Evolutionary conservation across 257 asterid genomes (phyloP).

Genomic region (Jaltomata sinuosa): DNA sequence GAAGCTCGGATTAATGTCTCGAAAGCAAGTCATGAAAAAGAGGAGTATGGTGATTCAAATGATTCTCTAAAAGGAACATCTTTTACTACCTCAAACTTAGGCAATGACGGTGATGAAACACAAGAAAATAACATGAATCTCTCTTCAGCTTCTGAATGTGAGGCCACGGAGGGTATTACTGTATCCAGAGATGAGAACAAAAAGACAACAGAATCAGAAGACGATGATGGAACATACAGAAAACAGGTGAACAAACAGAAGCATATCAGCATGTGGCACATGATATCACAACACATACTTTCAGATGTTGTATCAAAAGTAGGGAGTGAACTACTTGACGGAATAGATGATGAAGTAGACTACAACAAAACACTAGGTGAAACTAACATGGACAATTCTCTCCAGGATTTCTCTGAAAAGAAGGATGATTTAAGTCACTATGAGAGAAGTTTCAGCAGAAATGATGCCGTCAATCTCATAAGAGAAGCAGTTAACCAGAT

Average conservation of each 20-base stretch:
- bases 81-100: background rate
- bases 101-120: background rate
- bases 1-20: background rate
- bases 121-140: background rate
- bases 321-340: conserved; percentile 54
- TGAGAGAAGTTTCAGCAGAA: conserved; percentile 42
- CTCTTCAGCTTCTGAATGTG: background rate
- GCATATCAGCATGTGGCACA: conserved; percentile 72
- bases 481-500: conserved; percentile 79
- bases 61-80: background rate
- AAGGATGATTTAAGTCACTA: conserved; percentile 1
- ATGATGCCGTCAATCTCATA: conserved; percentile 61
- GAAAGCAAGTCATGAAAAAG: background rate
- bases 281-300: conserved; percentile 74
- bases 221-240: background rate
- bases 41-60: background rate
- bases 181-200: background rate
- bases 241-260: conserved; percentile 25
- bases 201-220: background rate
- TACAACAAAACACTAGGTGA: conserved; percentile 4
- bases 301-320: conserved; percentile 58
- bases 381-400: background rate
- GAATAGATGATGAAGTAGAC: conserved; percentile 42
- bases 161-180: background rate
- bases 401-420: background rate